These are phyloP conservation scores for Lentinula boryana DNA, from an alignment of 768 basidiomycete species.

Conservation along the genomic window DNA sequence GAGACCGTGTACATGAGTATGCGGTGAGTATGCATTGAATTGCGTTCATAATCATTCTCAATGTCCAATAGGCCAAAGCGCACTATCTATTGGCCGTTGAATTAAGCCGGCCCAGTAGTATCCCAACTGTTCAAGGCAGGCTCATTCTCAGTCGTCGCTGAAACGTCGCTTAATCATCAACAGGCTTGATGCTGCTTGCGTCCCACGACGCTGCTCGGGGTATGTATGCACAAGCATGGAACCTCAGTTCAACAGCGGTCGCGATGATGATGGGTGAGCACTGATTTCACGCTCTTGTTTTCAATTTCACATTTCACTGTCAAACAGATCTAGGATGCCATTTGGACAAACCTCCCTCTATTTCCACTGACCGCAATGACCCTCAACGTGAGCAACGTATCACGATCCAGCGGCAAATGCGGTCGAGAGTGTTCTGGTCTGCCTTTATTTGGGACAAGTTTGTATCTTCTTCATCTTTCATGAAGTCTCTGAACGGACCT, in stretches of 20 bases:
- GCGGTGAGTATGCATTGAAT: background rate
- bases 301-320: too few relatives aligned
- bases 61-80: slow-evolving; percentile 4
- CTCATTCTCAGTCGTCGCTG: background rate
- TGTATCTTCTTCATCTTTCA: background rate
- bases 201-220: slow-evolving; percentile 8
- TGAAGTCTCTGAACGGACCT: background rate
- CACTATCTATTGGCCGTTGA: slow-evolving; percentile 2
- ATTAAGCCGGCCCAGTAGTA: slow-evolving; percentile 6
- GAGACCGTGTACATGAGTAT: slow-evolving; percentile 5
- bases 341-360: background rate
- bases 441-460: slow-evolving; percentile 10
- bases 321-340: slow-evolving; percentile 7
- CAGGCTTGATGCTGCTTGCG: slow-evolving; percentile 6
- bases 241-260: slow-evolving; percentile 4
- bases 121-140: slow-evolving; percentile 7
- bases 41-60: background rate
- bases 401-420: background rate
- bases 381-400: background rate
- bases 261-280: slow-evolving; percentile 8
- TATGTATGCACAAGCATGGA: slow-evolving; percentile 7
- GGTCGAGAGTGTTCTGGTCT: slow-evolving; percentile 7
- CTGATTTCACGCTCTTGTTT: background rate
- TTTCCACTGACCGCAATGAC: background rate
- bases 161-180: background rate